These are phyloP conservation scores for Boletellus ananas DNA, from an alignment of 768 basidiomycete genomes.

Conservation along the genomic window DNA sequence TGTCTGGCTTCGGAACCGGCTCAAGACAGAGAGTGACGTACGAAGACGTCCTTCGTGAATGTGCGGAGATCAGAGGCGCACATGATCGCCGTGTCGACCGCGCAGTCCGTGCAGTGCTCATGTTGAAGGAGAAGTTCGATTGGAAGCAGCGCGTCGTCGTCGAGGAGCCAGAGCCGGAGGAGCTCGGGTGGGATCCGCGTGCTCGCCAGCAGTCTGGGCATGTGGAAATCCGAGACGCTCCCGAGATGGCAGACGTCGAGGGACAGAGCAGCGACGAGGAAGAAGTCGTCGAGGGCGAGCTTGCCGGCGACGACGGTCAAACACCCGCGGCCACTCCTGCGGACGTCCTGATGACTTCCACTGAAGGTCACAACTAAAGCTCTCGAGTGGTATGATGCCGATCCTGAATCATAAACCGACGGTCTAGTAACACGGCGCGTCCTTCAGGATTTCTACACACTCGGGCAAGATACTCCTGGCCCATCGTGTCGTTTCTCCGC, in stretches of 20 bases:
- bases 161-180: constrained; percentile 75
- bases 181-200: constrained; percentile 67
- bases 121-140: constrained; percentile 77
- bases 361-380: constrained; percentile 4
- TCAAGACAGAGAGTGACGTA: constrained; percentile 31
- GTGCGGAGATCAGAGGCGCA: constrained; percentile 58
- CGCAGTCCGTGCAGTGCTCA: constrained; percentile 72
- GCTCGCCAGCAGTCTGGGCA: constrained; percentile 20
- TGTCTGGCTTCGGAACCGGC: constrained; percentile 2
- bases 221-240: constrained; percentile 3
- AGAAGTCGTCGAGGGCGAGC: constrained; percentile 35
- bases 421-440: constrained; percentile 32
- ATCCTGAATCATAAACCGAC: background rate
- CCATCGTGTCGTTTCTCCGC: constrained; percentile 34
- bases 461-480: constrained; percentile 38
- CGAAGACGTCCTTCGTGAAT: constrained; percentile 64
- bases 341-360: constrained; percentile 22
- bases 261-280: constrained; percentile 39
- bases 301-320: constrained; percentile 29
- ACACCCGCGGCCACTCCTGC: constrained; percentile 19
- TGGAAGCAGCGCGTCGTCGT: constrained; percentile 81
- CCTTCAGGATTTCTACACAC: constrained; percentile 44
- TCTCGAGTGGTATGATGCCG: background rate
- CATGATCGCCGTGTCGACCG: constrained; percentile 77
- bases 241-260: constrained; percentile 25